Evolutionary conservation across 306 rosid genomes (phyloP).

Genomic region (Abrus pulchellus): DNA sequence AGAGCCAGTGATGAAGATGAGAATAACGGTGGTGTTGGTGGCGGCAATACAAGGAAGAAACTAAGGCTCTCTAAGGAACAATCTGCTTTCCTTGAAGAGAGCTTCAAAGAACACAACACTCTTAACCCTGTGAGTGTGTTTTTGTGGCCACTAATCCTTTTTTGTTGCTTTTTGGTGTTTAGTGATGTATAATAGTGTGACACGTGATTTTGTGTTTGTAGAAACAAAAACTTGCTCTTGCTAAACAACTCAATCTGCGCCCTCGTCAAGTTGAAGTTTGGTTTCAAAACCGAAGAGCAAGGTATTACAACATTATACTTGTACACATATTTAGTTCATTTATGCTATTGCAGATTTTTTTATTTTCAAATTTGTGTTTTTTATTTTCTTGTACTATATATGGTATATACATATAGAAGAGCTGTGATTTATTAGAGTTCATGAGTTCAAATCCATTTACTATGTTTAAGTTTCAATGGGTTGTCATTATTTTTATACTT

Average conservation of each 20-base stretch:
- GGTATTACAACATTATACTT: conserved; percentile 64
- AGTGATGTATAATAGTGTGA: not conserved
- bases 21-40: conserved; percentile 42
- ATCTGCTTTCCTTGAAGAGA: conserved; percentile 96
- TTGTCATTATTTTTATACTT: no score
- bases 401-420: no score
- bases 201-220: conserved; percentile 36
- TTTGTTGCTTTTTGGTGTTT: not conserved
- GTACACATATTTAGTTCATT: not conserved
- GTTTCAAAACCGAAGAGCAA: conserved; percentile 98
- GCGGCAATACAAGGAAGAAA: conserved; percentile 71
- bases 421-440: no score
- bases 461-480: no score
- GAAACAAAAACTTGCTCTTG: conserved; percentile 92
- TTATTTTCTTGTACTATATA: no score
- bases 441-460: no score
- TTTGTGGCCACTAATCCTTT: not conserved
- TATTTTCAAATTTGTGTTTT: no score
- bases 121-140: conserved; percentile 75
- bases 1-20: conserved; percentile 92
- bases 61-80: conserved; percentile 93
- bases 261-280: conserved; percentile 99
- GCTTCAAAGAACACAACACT: conserved; percentile 92
- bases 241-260: conserved; percentile 86
- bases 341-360: not conserved